Evolutionary conservation across 371 early-diverging fungal genomes (phyloP), one percentile per base, ranked within the genome.

Genomic region (Syncephalis plumigaleata): DNA sequence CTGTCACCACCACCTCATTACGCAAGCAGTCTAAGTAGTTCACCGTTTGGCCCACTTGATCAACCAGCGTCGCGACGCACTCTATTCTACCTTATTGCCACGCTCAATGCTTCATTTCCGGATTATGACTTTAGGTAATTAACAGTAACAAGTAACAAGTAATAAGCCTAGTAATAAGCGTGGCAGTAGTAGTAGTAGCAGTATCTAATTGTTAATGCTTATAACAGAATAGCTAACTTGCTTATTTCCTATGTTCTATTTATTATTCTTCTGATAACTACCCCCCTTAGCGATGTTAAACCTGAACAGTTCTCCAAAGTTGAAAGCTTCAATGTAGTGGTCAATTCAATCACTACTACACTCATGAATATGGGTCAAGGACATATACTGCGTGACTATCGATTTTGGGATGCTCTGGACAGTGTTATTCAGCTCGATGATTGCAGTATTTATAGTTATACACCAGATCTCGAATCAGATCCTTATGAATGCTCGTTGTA

Each of bases 51-150:
- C 2, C 77, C 87, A 4, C 62, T 90, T 56, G 72, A 79, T 18
- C 77, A 88, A 55, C 55, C 78, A 0, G 67, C 84, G 4, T 79
- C 84, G 23, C 60, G 81, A 48, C 84, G 79, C 65, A 87, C 87
- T 1, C 69, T 91, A 45, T 91, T 88, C 56, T 91, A 87, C 59
- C 69, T 94, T 9, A 71, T 94, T 31, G 85, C 87, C 8, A 92
- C 91, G 0, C 65, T 94, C 37, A 94, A 94, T 53, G 84, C 90
- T 3, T 81, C 87, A 1, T 94, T 83, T 52, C 92, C 95, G 2
- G 92, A 94, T 52, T 83, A 91, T 54, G 95, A 92, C 58, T 94
- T 93, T 63, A 73, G 73, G 78, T 74, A 56, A 20, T 63, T 52
- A 21, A 20, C 37, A n/a, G n/a, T n/a, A n/a, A n/a, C n/a, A n/a